A percentile compares a stretch with the other conserved stretches of the same genome.
Evolutionary conservation across 179 eudicot species (phyloP).

Genomic region (Corrigiola litoralis): DNA sequence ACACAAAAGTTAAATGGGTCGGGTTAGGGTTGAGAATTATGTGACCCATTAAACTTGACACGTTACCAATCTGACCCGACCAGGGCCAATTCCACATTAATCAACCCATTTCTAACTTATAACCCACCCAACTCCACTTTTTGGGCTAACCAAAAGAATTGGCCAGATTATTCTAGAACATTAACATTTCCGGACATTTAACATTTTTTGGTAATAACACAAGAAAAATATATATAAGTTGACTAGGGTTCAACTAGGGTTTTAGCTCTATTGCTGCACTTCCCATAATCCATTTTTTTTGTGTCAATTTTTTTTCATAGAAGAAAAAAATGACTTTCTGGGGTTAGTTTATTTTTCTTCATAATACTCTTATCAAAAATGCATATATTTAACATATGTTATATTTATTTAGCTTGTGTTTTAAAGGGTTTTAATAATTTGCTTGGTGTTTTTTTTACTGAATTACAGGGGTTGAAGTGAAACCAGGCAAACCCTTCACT

Average conservation of each 20-base stretch:
- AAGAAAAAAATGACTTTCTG: slow-evolving; percentile 39
- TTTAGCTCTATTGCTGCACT: slow-evolving; percentile 12
- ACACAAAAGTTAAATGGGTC: no score
- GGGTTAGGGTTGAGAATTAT: no score
- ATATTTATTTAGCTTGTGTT: neutral
- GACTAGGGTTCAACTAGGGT: slow-evolving; percentile 18
- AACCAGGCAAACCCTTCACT: slow-evolving; percentile 37
- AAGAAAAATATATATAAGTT: neutral
- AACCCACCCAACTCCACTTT: no score
- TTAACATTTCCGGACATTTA: neutral
- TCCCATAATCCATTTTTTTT: neutral
- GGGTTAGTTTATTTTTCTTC: slow-evolving; percentile 28
- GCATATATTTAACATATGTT: neutral
- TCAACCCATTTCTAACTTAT: no score
- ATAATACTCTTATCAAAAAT: neutral
- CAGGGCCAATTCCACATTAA: no score
- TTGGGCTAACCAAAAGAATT: no score
- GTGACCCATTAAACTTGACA: no score
- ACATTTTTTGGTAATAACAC: neutral
- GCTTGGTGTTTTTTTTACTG: neutral
- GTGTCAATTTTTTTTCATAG: neutral
- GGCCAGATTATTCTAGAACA: neutral
- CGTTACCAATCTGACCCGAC: no score
- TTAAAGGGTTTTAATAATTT: neutral
- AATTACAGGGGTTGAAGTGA: slow-evolving; percentile 43